Conservation (phyloP, 202 grass and related monocot genomes). For the Carex arenaria region DNA sequence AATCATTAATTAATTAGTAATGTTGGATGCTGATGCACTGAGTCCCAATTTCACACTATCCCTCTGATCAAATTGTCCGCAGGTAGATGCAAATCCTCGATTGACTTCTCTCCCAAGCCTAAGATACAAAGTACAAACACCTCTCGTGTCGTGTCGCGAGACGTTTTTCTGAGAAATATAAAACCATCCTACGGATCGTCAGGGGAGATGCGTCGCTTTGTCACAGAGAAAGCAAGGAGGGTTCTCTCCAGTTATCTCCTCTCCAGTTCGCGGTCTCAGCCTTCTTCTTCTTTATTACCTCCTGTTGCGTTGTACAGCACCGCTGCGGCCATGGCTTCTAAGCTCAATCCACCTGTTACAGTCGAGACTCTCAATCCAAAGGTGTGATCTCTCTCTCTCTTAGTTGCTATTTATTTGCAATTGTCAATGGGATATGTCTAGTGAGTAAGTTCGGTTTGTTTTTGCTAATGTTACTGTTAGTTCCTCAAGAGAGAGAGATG, state of each 20-base stretch:
- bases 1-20: not conserved
- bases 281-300: not conserved
- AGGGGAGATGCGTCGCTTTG: slow-evolving; percentile 53
- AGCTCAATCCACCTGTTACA: slow-evolving; percentile 32
- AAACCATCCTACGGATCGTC: not conserved
- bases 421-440: not conserved
- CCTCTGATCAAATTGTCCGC: not conserved
- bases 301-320: slow-evolving; percentile 21
- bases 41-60: not conserved
- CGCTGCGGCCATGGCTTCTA: slow-evolving; percentile 16
- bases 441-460: not conserved
- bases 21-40: not conserved
- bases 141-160: not conserved
- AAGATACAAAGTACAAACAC: not conserved
- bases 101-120: slow-evolving; percentile 7
- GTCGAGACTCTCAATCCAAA: slow-evolving; percentile 64
- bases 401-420: not conserved
- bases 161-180: not conserved
- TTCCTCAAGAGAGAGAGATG: not conserved
- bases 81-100: not conserved
- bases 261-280: slow-evolving; percentile 16
- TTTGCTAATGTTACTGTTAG: not conserved
- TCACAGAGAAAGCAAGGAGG: slow-evolving; percentile 44
- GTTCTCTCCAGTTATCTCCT: slow-evolving; percentile 31
- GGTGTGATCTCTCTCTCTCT: slow-evolving; percentile 24